These are phyloP conservation scores for Penicillium pulvis DNA, from an alignment of 495 filamentous ascomycete species.

Conservation along the genomic window DNA sequence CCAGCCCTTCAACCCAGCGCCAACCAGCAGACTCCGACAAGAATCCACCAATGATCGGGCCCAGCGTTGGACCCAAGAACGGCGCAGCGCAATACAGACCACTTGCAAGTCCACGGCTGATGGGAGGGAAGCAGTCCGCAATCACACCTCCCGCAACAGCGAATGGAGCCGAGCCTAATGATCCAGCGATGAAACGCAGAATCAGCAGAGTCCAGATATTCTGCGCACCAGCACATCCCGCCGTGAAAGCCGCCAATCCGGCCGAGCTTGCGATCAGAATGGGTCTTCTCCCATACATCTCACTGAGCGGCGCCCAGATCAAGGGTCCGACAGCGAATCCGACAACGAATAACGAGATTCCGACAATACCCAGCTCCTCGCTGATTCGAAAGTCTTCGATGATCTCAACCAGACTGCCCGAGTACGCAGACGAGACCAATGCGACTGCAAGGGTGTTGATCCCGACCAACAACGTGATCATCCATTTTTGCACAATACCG, in stretches of 20 bases:
- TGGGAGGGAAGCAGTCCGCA: constrained; percentile 57
- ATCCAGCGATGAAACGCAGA: constrained; percentile 64
- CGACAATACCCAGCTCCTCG: constrained; percentile 14
- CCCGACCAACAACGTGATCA: constrained; percentile 56
- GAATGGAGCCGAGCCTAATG: constrained; percentile 60
- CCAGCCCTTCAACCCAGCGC: constrained; percentile 39
- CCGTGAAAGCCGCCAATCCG: constrained; percentile 58
- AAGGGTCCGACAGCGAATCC: constrained; percentile 33
- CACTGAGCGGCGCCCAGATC: constrained; percentile 55
- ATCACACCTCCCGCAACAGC: constrained; percentile 63
- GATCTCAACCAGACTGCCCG: constrained; percentile 9
- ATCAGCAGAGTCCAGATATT: constrained; percentile 61
- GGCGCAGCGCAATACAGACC: constrained; percentile 57
- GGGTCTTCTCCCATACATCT: constrained; percentile 51
- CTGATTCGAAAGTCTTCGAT: constrained; percentile 9
- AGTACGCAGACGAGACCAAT: constrained; percentile 67
- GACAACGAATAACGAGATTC: constrained; percentile 20
- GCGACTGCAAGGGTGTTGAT: constrained; percentile 64
- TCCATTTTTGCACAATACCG: constrained; percentile 53
- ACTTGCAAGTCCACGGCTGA: constrained; percentile 55
- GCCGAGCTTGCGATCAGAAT: constrained; percentile 47
- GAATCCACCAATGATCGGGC: constrained; percentile 54
- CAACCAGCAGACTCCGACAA: constrained; percentile 52
- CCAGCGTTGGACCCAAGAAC: constrained; percentile 60
- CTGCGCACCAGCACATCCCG: constrained; percentile 53